phyloP scores from a whole-genome alignment of 2,329 filamentous ascomycete genomes.

The Aspergillus bombycis region DNA sequence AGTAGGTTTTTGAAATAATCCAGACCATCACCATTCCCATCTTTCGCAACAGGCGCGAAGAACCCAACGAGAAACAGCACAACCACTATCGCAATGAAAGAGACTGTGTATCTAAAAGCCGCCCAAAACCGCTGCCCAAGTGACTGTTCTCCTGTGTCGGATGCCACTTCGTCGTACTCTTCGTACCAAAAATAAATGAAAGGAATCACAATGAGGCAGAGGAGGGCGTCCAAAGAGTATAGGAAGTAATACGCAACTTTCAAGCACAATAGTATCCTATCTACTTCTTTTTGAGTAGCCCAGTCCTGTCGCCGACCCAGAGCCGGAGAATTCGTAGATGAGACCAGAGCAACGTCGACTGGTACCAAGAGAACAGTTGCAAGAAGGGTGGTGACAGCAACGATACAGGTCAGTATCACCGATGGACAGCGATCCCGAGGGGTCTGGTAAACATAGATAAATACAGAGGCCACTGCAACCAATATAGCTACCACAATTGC shows the following conservation, averaged over 20 bases:
- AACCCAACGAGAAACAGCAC: slow-evolving; percentile 89
- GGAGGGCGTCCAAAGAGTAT: slow-evolving; percentile 86
- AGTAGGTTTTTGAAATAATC: slow-evolving; percentile 90
- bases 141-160: slow-evolving; percentile 76
- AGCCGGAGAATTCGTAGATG: slow-evolving; percentile 76
- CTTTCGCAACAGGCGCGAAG: slow-evolving; percentile 81
- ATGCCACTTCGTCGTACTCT: slow-evolving; percentile 90
- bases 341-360: slow-evolving; percentile 93
- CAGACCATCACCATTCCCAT: slow-evolving; percentile 69
- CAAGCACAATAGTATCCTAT: slow-evolving; percentile 76
- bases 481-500: slow-evolving; percentile 78
- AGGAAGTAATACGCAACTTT: slow-evolving; percentile 90
- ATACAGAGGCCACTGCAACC: slow-evolving; percentile 76
- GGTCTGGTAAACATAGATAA: slow-evolving; percentile 89
- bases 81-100: slow-evolving; percentile 74
- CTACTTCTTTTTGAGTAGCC: slow-evolving; percentile 81
- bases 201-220: slow-evolving; percentile 87
- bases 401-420: slow-evolving; percentile 81
- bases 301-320: slow-evolving; percentile 88
- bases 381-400: slow-evolving; percentile 83
- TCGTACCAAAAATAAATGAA: slow-evolving; percentile 99
- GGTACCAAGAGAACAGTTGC: slow-evolving; percentile 91
- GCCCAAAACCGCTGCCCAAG: slow-evolving; percentile 72
- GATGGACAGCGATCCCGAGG: slow-evolving; percentile 81
- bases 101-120: slow-evolving; percentile 88